Conservation (phyloP, 768 basidiomycete genomes). For the Russula sp. region DNA sequence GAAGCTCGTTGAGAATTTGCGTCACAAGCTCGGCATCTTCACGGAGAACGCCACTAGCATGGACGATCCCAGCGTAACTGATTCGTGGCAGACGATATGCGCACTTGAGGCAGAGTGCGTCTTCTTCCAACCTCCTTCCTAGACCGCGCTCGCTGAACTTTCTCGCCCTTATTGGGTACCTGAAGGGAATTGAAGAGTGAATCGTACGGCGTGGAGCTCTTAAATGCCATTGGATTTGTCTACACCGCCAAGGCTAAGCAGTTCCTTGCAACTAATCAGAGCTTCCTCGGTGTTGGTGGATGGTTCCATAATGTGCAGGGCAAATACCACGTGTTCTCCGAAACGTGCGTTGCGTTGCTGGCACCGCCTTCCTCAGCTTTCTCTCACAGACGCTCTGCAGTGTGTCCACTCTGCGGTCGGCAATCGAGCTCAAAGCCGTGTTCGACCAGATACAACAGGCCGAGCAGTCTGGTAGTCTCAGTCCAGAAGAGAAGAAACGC, state of each 20-base stretch:
- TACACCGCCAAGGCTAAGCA: slow-evolving; percentile 81
- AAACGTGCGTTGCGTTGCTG: slow-evolving; percentile 64
- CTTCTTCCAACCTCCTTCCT: neutral
- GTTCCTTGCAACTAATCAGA: slow-evolving; percentile 63
- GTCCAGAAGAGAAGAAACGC: slow-evolving; percentile 69
- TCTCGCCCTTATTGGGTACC: neutral
- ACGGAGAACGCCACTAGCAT: slow-evolving; percentile 74
- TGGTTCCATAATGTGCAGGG: slow-evolving; percentile 91
- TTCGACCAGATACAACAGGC: slow-evolving; percentile 91
- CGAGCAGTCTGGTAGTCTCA: slow-evolving; percentile 74
- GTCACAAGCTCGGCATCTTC: slow-evolving; percentile 79
- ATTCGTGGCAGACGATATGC: slow-evolving; percentile 72
- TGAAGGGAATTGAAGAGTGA: slow-evolving; percentile 73
- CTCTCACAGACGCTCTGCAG: slow-evolving; percentile 31
- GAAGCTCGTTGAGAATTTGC: slow-evolving; percentile 71
- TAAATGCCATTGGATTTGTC: slow-evolving; percentile 82
- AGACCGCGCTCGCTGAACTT: neutral
- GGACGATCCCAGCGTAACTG: slow-evolving; percentile 58
- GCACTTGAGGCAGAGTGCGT: slow-evolving; percentile 76
- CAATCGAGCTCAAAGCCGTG: slow-evolving; percentile 81
- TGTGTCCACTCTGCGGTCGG: slow-evolving; percentile 77
- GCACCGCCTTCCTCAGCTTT: neutral
- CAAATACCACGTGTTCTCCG: slow-evolving; percentile 89
- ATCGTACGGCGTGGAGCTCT: slow-evolving; percentile 79
- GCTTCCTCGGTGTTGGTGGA: slow-evolving; percentile 76